A percentile compares a stretch with the other conserved stretches of the same genome.
phyloP scores from a whole-genome alignment of 2,329 filamentous ascomycete species.

The Neonectria coccinea region DNA sequence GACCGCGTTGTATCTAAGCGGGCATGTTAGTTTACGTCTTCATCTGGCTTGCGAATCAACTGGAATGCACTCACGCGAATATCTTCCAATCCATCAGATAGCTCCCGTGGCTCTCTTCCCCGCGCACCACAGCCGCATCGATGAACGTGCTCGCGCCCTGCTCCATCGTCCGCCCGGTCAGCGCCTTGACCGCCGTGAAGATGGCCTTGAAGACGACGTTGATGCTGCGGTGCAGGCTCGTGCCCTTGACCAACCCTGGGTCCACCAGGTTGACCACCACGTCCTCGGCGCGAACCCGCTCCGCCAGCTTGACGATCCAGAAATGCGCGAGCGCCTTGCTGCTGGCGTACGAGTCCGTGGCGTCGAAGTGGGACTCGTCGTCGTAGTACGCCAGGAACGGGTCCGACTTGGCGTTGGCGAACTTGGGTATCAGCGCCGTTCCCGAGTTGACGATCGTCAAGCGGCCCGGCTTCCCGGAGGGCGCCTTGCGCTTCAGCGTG shows the following conservation, averaged over 20 bases:
- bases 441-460: slow-evolving; percentile 51
- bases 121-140: slow-evolving; percentile 38
- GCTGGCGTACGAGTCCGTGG: slow-evolving; percentile 38
- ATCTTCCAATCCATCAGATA: slow-evolving; percentile 44
- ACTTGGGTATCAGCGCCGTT: slow-evolving; percentile 36
- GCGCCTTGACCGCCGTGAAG: slow-evolving; percentile 8
- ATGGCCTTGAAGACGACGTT: slow-evolving; percentile 34
- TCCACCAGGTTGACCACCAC: slow-evolving; percentile 61
- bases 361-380: slow-evolving; percentile 41
- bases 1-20: slow-evolving; percentile 48
- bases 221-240: slow-evolving; percentile 53
- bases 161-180: slow-evolving; percentile 30
- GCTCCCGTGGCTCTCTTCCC: slow-evolving; percentile 40
- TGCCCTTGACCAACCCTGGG: slow-evolving; percentile 58
- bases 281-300: slow-evolving; percentile 54
- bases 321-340: slow-evolving; percentile 51
- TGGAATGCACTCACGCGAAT: slow-evolving; percentile 35
- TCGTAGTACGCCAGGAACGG: slow-evolving; percentile 48
- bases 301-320: slow-evolving; percentile 52
- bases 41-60: neutral
- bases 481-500: slow-evolving; percentile 45
- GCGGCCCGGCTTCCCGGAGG: slow-evolving; percentile 35
- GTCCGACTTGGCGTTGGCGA: slow-evolving; percentile 40
- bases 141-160: slow-evolving; percentile 37
- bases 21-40: slow-evolving; percentile 22